Evolutionary conservation across 306 rosid genomes (phyloP).

Genomic region (Quercus engelmannii): DNA sequence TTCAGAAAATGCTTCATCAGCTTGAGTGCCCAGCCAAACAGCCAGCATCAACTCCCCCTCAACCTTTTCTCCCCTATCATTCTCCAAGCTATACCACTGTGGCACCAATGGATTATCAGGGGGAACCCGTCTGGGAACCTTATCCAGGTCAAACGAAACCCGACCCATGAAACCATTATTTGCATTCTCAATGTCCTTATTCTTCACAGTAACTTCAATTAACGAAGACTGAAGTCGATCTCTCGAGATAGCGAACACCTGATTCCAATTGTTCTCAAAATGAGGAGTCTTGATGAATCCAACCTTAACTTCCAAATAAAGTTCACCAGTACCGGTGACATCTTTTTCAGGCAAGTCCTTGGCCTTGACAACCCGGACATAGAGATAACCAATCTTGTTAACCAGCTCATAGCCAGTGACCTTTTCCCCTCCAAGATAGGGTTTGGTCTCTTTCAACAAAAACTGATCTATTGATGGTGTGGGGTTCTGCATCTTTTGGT

Average conservation of each 20-base stretch:
- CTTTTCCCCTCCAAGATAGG: too few relatives aligned
- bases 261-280: neutral
- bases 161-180: neutral
- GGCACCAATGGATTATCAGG: conserved; percentile 23
- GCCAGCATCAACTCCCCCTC: conserved; percentile 1
- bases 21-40: conserved; percentile 10
- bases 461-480: too few relatives aligned
- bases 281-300: neutral
- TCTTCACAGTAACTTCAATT: neutral
- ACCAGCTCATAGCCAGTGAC: too few relatives aligned
- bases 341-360: too few relatives aligned
- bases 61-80: neutral
- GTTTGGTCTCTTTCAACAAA: too few relatives aligned
- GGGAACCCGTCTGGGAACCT: neutral
- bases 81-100: conserved; percentile 16
- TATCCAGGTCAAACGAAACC: neutral
- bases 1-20: conserved; percentile 25
- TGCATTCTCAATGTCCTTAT: neutral
- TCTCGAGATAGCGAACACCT: conserved; percentile 28
- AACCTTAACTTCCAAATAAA: neutral
- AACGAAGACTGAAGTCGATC: neutral
- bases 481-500: too few relatives aligned
- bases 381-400: rapidly evolving
- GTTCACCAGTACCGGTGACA: too few relatives aligned
- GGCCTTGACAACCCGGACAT: too few relatives aligned